Conservation (phyloP, 2,329 filamentous ascomycete species). For the Trichoderma atrobrunneum region DNA sequence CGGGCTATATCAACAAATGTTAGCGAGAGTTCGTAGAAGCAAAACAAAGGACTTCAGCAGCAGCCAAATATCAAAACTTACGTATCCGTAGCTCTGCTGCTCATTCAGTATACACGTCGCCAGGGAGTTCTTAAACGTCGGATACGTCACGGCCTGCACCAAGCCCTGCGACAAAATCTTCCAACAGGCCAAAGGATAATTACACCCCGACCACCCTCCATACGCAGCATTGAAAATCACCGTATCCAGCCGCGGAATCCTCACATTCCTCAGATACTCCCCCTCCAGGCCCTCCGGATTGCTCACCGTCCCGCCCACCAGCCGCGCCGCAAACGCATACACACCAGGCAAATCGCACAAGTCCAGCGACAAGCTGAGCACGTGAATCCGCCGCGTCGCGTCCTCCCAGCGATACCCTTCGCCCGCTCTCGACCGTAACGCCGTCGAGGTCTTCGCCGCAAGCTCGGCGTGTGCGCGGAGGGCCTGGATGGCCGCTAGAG, state of each 20-base stretch:
- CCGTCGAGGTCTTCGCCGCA: slow-evolving; percentile 38
- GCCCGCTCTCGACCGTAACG: slow-evolving; percentile 39
- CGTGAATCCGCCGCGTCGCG: slow-evolving; percentile 52
- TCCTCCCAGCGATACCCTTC: slow-evolving; percentile 33
- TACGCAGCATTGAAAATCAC: slow-evolving; percentile 86
- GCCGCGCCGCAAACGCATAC: slow-evolving; percentile 45
- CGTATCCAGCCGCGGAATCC: slow-evolving; percentile 70
- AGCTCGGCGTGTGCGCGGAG: slow-evolving; percentile 59
- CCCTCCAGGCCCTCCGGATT: slow-evolving; percentile 41
- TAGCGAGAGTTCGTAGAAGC: background rate
- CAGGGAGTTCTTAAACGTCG: slow-evolving; percentile 68
- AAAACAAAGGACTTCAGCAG: background rate
- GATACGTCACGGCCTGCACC: slow-evolving; percentile 69
- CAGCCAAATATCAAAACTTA: slow-evolving; percentile 23
- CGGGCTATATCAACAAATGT: slow-evolving; percentile 41
- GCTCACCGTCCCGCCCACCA: slow-evolving; percentile 44
- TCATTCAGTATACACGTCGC: slow-evolving; percentile 45
- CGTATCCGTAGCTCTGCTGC: slow-evolving; percentile 36
- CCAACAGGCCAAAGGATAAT: slow-evolving; percentile 61
- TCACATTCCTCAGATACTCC: slow-evolving; percentile 42
- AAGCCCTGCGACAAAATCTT: slow-evolving; percentile 57
- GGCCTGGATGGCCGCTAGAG: slow-evolving; percentile 62
- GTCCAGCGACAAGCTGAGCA: slow-evolving; percentile 58
- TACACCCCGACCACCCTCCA: slow-evolving; percentile 78
- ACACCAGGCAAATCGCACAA: slow-evolving; percentile 57